Conservation (phyloP, 2,329 filamentous ascomycete genomes). For the Claviceps africana region DNA sequence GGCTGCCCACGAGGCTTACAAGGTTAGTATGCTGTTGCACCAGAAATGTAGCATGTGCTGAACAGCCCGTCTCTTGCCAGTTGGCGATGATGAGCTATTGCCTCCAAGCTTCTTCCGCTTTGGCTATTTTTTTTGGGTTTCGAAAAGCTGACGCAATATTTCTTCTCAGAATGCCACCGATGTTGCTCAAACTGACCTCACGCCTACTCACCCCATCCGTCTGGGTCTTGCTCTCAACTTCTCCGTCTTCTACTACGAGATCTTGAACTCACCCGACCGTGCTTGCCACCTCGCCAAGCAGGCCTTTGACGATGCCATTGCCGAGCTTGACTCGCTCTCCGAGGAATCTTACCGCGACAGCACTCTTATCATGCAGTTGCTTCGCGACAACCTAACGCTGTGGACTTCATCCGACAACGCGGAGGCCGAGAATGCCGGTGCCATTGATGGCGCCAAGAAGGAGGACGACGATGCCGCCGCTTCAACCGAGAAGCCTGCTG, state of each 20-base stretch:
- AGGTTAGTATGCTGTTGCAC: conserved; percentile 43
- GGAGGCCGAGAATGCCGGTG: conserved; percentile 55
- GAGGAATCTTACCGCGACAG: conserved; percentile 98
- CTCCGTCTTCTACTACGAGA: conserved; percentile 99
- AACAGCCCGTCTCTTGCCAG: conserved; percentile 9
- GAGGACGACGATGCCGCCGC: conserved; percentile 36
- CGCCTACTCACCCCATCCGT: conserved; percentile 94
- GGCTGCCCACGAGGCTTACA: conserved; percentile 88
- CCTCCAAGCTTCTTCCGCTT: not conserved
- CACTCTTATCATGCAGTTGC: conserved; percentile 98
- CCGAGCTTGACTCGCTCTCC: conserved; percentile 92
- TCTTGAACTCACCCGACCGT: conserved; percentile 92
- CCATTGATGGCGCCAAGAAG: conserved; percentile 44
- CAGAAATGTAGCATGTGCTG: conserved; percentile 9
- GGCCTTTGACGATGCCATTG: conserved; percentile 96
- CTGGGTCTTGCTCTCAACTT: conserved; percentile 97
- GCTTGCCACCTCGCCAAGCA: conserved; percentile 98
- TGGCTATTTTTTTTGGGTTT: conserved; percentile 4
- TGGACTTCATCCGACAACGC: conserved; percentile 90
- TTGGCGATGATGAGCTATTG: not conserved
- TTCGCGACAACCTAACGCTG: conserved; percentile 94
- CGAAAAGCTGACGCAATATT: conserved; percentile 1
- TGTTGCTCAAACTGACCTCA: conserved; percentile 93
- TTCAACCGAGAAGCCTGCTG: conserved; percentile 20
- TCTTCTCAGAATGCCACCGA: conserved; percentile 76